A percentile compares a stretch with the other conserved stretches of the same genome.
These are phyloP conservation scores for Globisporangium middletonii DNA, from an alignment of 352 stramenopile genomes.

Conservation along the genomic window DNA sequence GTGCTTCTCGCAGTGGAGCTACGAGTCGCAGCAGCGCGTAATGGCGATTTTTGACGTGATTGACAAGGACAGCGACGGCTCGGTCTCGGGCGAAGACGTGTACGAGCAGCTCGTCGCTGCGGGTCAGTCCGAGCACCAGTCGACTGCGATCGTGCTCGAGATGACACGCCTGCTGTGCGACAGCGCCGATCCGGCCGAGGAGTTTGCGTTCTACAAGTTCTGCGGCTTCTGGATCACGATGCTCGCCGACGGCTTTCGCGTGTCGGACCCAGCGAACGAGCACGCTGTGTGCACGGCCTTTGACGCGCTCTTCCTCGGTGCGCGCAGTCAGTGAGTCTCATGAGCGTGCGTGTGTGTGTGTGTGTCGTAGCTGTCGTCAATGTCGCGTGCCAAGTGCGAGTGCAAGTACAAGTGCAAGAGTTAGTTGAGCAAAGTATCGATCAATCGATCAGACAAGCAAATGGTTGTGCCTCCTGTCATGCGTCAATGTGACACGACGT, in stretches of 20 bases:
- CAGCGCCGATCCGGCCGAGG: conserved; percentile 36
- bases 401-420: no score
- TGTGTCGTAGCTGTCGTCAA: no score
- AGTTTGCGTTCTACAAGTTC: conserved; percentile 48
- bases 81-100: conserved; percentile 37
- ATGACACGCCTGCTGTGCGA: conserved; percentile 39
- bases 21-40: conserved; percentile 23
- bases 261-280: conserved; percentile 43
- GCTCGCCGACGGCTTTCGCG: conserved; percentile 28
- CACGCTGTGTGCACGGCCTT: conserved; percentile 23
- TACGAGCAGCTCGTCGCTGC: conserved; percentile 31
- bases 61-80: conserved; percentile 44
- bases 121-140: conserved; percentile 25
- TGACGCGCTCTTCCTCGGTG: conserved; percentile 34
- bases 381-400: no score
- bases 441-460: no score
- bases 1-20: conserved; percentile 39
- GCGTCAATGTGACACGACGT: no score
- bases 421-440: no score
- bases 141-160: conserved; percentile 27
- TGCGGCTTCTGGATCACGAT: conserved; percentile 50
- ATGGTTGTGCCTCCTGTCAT: no score
- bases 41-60: conserved; percentile 34
- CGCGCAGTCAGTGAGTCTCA: background rate
- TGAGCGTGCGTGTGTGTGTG: no score